Conservation (phyloP, 2,329 filamentous ascomycete species). For the Ambrosiella cleistominuta region DNA sequence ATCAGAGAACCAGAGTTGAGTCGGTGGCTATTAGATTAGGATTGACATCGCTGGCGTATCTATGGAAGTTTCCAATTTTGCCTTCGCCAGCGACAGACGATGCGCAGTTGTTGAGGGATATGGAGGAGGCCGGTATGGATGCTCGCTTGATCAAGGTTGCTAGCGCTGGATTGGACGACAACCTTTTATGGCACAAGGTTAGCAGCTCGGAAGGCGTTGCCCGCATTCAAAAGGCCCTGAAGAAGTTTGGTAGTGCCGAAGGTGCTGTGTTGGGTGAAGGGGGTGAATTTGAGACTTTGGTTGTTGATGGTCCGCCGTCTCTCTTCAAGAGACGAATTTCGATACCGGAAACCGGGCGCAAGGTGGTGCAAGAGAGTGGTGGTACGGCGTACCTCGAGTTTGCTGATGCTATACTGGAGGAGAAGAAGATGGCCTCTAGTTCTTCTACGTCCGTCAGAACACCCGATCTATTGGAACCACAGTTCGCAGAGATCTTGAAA, state of each 20-base stretch:
- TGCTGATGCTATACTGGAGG: slow-evolving; percentile 33
- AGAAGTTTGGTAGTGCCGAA: slow-evolving; percentile 44
- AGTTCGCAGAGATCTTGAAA: slow-evolving; percentile 31
- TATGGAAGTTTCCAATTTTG: slow-evolving; percentile 80
- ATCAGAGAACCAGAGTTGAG: slow-evolving; percentile 91
- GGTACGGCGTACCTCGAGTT: slow-evolving; percentile 61
- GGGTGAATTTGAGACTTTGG: slow-evolving; percentile 89
- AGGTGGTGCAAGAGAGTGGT: slow-evolving; percentile 48
- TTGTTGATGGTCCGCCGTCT: slow-evolving; percentile 56
- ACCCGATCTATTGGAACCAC: slow-evolving; percentile 49
- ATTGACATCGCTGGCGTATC: slow-evolving; percentile 63
- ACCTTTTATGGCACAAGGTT: slow-evolving; percentile 66
- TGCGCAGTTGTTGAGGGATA: slow-evolving; percentile 56
- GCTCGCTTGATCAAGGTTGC: slow-evolving; percentile 92
- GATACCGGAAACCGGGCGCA: slow-evolving; percentile 35
- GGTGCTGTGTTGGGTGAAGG: slow-evolving; percentile 78
- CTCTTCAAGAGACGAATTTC: slow-evolving; percentile 58
- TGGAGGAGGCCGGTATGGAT: slow-evolving; percentile 61
- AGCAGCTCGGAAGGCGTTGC: slow-evolving; percentile 34
- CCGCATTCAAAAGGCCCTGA: slow-evolving; percentile 35
- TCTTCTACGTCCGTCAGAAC: slow-evolving; percentile 25
- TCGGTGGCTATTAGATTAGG: slow-evolving; percentile 74
- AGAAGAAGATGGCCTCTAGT: slow-evolving; percentile 19
- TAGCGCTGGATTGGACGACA: slow-evolving; percentile 69
- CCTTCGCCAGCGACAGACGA: slow-evolving; percentile 32